Evolutionary conservation across 2,329 filamentous ascomycete species (phyloP).

Genomic region (Hypoxylon sp.): DNA sequence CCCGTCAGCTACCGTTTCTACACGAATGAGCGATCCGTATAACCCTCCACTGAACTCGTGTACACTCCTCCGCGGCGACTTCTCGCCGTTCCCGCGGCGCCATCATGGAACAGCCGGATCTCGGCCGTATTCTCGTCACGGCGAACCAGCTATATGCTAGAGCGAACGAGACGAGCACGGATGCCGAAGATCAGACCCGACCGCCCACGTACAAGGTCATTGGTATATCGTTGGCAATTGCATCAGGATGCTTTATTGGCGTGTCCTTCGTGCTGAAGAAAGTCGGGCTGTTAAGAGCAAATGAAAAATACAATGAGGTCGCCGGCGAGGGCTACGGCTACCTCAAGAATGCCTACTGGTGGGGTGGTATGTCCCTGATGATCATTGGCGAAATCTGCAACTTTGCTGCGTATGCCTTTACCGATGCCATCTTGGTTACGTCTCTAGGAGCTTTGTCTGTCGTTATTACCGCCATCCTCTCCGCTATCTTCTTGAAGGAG

Average conservation of each 20-base stretch:
- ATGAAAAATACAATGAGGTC: constrained; percentile 95
- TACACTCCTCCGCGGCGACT: constrained; percentile 25
- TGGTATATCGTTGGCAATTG: constrained; percentile 85
- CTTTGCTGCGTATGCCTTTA: constrained; percentile 96
- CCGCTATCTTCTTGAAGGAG: constrained; percentile 95
- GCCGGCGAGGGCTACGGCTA: constrained; percentile 98
- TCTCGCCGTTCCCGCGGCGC: constrained; percentile 35
- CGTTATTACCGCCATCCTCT: constrained; percentile 90
- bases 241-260: constrained; percentile 92
- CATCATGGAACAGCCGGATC: constrained; percentile 54
- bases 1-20: constrained; percentile 6
- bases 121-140: constrained; percentile 50
- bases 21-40: constrained; percentile 4
- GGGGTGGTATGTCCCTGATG: constrained; percentile 96
- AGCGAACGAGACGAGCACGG: constrained; percentile 53
- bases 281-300: constrained; percentile 87
- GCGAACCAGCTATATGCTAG: constrained; percentile 57
- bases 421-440: constrained; percentile 94
- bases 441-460: constrained; percentile 91
- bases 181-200: constrained; percentile 49
- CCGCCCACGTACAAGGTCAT: constrained; percentile 80
- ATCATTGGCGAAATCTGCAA: constrained; percentile 97
- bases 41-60: constrained; percentile 9
- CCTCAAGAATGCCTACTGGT: constrained; percentile 95
- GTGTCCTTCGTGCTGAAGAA: constrained; percentile 97